These are phyloP conservation scores for Aschersonia sp. DNA, from an alignment of 2,329 filamentous ascomycete genomes.

Conservation along the genomic window DNA sequence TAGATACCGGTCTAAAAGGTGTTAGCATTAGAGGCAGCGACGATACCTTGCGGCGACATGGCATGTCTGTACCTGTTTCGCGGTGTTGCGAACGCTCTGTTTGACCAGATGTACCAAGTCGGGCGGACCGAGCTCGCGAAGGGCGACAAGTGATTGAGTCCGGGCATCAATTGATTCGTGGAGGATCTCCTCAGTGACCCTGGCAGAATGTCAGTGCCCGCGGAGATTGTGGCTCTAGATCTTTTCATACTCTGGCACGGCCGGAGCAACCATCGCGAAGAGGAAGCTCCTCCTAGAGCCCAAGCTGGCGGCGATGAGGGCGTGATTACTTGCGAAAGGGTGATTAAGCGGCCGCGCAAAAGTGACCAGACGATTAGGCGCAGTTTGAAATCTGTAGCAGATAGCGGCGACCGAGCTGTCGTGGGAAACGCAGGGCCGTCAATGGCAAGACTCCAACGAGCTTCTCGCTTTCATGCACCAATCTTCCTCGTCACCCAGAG, in stretches of 20 bases:
- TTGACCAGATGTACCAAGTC: slow-evolving; percentile 94
- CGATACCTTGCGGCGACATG: not conserved
- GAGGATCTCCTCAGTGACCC: slow-evolving; percentile 85
- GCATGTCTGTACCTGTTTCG: slow-evolving; percentile 31
- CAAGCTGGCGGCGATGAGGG: not conserved
- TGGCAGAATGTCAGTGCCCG: slow-evolving; percentile 22
- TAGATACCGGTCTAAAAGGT: slow-evolving; percentile 66
- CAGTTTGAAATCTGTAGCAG: too few relatives aligned
- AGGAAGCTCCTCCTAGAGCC: slow-evolving; percentile 5
- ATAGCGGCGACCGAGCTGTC: too few relatives aligned
- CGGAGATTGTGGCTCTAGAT: not conserved
- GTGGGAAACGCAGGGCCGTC: too few relatives aligned
- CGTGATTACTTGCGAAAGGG: not conserved
- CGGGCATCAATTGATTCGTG: slow-evolving; percentile 86
- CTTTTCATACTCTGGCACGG: slow-evolving; percentile 54
- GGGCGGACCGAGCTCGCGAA: slow-evolving; percentile 88
- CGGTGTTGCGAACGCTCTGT: slow-evolving; percentile 41
- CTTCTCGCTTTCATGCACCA: too few relatives aligned
- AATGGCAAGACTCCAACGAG: too few relatives aligned
- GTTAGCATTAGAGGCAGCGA: not conserved
- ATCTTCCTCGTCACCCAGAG: too few relatives aligned
- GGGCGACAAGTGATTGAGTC: slow-evolving; percentile 70
- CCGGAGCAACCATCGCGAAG: slow-evolving; percentile 54
- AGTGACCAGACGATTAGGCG: too few relatives aligned
- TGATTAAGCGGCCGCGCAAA: too few relatives aligned